Base-by-base conservation (phyloP, 2,329 filamentous ascomycete species). In the Trichoderma breve region DNA sequence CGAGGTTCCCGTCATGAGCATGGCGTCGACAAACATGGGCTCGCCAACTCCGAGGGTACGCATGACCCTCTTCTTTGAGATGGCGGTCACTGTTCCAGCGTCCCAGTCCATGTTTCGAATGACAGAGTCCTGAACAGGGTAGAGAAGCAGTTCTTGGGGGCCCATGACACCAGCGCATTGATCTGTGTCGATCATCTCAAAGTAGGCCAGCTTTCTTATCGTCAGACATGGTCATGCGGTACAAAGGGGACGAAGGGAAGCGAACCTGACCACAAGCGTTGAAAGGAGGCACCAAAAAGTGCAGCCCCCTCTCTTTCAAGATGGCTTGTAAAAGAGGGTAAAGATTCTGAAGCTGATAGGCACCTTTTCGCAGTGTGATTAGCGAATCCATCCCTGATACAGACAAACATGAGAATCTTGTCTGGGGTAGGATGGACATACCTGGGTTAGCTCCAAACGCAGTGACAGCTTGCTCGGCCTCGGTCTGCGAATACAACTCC, bases 281-380 rank as follows among this genome's bases (percentile, higher is more conserved):
- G 84, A 94, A 97, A 1, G 95, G 95, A 14, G 95, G 92, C 58
- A 97, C 92, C 62, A 93, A 85, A 78, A 94, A 97, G 73, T 93
- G 88, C 71, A 97, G 84, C 2, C 87, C 86, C 74, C 91, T 88
- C 75, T 90, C 85, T 76, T 88, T 86, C 66, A 98, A 86, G 70
- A 95, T 90, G 34, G 86, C 85, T 81, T 97, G 93, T 51, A 98
- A 86, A 69, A 93, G 88, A 68, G 91, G 90, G 77, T 92, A 94
- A 65, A 98, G 88, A 71, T 91, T 89, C 78, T 93, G 89, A 53
- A 92, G 86, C 69, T 86, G 87, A 76, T 91, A 92, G 53, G 92
- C 91, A 74, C 90, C 93, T 95, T 18, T 36, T 21, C 32, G 36
- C 15, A 6, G 14, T 24, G 15, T 6, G 28, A 62, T 62, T 36